A percentile compares a stretch with the other conserved stretches of the same genome.
phyloP scores from a whole-genome alignment of 768 basidiomycete genomes.

The Tricholoma bakamatsutake region DNA sequence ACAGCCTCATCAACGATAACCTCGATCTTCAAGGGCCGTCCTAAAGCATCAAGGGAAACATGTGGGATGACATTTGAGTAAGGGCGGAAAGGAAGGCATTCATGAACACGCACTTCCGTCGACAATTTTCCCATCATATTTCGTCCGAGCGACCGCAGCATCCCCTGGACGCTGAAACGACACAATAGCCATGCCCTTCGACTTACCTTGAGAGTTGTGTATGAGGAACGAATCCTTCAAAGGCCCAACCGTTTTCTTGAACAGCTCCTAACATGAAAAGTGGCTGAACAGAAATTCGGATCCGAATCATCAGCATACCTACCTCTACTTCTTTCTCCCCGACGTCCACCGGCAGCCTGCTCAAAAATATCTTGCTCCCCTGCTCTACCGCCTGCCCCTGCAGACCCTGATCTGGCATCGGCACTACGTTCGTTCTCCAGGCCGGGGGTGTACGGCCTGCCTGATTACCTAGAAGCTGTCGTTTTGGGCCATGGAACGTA shows the following conservation, averaged over 20 bases:
- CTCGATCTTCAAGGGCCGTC: constrained; percentile 62
- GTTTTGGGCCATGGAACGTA: constrained; percentile 49
- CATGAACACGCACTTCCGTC: constrained; percentile 49
- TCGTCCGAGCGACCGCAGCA: constrained; percentile 54
- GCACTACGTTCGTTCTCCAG: constrained; percentile 40
- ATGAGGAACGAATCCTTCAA: constrained; percentile 65
- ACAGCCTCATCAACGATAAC: constrained; percentile 44
- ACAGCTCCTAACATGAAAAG: constrained; percentile 50
- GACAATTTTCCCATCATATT: constrained; percentile 74
- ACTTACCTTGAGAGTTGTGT: constrained; percentile 65
- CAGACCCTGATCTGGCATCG: constrained; percentile 9
- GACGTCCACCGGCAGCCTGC: constrained; percentile 63
- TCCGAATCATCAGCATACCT: constrained; percentile 15
- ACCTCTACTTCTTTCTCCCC: constrained; percentile 65
- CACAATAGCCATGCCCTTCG: constrained; percentile 79
- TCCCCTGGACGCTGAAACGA: constrained; percentile 58
- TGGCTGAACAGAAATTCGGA: neutral
- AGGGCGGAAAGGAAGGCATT: constrained; percentile 1
- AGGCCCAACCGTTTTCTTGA: constrained; percentile 72
- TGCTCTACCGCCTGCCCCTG: constrained; percentile 27
- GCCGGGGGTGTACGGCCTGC: constrained; percentile 55
- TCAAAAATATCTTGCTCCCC: constrained; percentile 67
- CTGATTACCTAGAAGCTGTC: constrained; percentile 50
- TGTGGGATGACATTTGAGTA: neutral
- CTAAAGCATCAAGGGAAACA: constrained; percentile 25